These are phyloP conservation scores for Kentomonas sorsogonicus DNA, from an alignment of 208 protist species.

Conservation along the genomic window DNA sequence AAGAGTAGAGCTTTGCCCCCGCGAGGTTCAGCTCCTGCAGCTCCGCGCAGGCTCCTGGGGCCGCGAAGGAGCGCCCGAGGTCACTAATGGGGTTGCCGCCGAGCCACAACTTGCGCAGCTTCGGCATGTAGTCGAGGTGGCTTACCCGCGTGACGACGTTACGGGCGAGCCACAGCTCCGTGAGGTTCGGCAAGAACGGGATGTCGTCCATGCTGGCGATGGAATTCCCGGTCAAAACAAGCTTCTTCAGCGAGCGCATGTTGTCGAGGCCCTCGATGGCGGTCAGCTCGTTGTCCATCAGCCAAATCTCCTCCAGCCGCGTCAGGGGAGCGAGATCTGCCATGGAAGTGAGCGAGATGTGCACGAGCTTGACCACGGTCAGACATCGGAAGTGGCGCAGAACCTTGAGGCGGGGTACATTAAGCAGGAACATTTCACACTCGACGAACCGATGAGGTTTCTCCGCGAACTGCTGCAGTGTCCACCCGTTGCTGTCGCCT, in stretches of 20 bases:
- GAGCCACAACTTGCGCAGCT: constrained; percentile 73
- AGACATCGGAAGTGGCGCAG: constrained; percentile 71
- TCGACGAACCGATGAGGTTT: constrained; percentile 46
- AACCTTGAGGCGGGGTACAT: constrained; percentile 48
- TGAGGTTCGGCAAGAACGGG: constrained; percentile 49
- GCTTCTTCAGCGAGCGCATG: constrained; percentile 56
- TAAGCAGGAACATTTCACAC: constrained; percentile 84
- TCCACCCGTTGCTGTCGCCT: constrained; percentile 81
- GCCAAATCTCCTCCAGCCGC: constrained; percentile 84
- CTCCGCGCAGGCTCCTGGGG: constrained; percentile 27
- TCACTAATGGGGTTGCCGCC: constrained; percentile 67
- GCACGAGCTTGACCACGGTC: constrained; percentile 69
- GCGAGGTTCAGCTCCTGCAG: constrained; percentile 90
- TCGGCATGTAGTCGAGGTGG: constrained; percentile 41
- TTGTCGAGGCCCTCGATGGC: constrained; percentile 67
- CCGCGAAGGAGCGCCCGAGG: constrained; percentile 43
- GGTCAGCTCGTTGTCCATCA: constrained; percentile 82
- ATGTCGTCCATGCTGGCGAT: constrained; percentile 81
- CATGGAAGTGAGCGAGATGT: constrained; percentile 70
- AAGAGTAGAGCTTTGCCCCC: constrained; percentile 75
- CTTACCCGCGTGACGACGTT: constrained; percentile 58
- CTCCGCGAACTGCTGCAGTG: constrained; percentile 54
- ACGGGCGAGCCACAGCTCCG: constrained; percentile 74
- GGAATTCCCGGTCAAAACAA: constrained; percentile 82
- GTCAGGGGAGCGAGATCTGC: constrained; percentile 49